Percentiles rank a stretch among this genome's conserved stretches.
Evolutionary conservation across 2,329 filamentous ascomycete genomes (phyloP).

Genomic region (Fusarium nelsonii): DNA sequence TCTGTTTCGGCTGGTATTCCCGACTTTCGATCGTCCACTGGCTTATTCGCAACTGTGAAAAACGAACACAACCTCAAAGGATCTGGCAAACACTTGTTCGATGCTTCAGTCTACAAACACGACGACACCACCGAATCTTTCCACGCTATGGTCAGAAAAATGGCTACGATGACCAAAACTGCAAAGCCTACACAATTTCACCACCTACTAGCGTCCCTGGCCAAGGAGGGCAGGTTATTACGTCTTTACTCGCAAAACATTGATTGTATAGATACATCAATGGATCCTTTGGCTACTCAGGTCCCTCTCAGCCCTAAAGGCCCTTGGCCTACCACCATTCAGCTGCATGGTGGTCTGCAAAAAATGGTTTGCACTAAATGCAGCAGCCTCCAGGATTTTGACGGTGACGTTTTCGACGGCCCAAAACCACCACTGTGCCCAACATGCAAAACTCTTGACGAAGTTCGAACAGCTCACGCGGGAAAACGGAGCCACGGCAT

Average conservation of each 20-base stretch:
- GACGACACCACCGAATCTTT: conserved; percentile 89
- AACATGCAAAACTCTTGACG: conserved; percentile 79
- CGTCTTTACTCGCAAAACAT: conserved; percentile 98
- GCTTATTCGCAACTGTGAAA: conserved; percentile 87
- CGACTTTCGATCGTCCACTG: conserved; percentile 92
- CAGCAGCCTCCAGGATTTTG: conserved; percentile 78
- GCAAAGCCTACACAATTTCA: conserved; percentile 91
- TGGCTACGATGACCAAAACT: conserved; percentile 81
- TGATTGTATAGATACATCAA: conserved; percentile 89
- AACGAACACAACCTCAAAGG: conserved; percentile 88
- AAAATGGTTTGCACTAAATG: conserved; percentile 99
- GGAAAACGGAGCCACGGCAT: conserved; percentile 95
- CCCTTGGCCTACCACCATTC: conserved; percentile 93
- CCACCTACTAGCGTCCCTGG: conserved; percentile 90
- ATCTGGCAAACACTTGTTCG: conserved; percentile 95
- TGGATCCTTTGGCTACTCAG: conserved; percentile 82
- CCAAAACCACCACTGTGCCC: conserved; percentile 84
- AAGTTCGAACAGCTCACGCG: conserved; percentile 77
- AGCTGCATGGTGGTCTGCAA: conserved; percentile 91
- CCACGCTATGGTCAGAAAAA: conserved; percentile 93
- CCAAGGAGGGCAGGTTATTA: conserved; percentile 86
- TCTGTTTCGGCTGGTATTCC: conserved; percentile 97
- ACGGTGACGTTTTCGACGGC: conserved; percentile 84
- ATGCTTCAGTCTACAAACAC: conserved; percentile 97
- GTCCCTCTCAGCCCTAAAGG: conserved; percentile 86